phyloP scores from a whole-genome alignment of 2,329 filamentous ascomycete species.

The Fusarium sp. region DNA sequence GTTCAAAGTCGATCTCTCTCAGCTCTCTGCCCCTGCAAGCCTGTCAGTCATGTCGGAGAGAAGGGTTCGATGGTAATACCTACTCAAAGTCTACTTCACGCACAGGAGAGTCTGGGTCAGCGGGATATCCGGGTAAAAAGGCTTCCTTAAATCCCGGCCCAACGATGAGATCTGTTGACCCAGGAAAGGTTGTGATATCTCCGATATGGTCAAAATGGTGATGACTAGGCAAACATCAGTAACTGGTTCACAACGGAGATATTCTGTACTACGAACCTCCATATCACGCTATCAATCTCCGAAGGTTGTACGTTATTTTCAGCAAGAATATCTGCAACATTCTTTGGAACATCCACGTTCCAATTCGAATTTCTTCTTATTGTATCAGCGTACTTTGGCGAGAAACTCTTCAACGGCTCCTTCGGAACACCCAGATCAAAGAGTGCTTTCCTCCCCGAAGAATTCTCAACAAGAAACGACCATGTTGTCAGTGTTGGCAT shows the following conservation, averaged over 20 bases:
- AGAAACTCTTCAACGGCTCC: background rate
- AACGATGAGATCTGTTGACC: constrained; percentile 18
- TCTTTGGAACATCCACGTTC: background rate
- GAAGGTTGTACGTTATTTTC: background rate
- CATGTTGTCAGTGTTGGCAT: constrained; percentile 2
- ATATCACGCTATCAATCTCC: constrained; percentile 21
- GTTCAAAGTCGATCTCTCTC: constrained; percentile 17
- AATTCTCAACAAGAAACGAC: constrained; percentile 21
- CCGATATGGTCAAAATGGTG: constrained; percentile 30
- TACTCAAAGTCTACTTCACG: constrained; percentile 24
- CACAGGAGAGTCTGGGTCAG: background rate
- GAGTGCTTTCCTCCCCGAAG: constrained; percentile 1
- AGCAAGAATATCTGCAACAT: constrained; percentile 16
- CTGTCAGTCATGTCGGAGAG: accelerated
- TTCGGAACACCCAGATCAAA: constrained; percentile 25
- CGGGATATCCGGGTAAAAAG: constrained; percentile 27
- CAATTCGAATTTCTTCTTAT: background rate
- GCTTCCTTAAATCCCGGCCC: constrained; percentile 25
- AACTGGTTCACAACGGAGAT: accelerated
- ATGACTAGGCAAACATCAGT: background rate
- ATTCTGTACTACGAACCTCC: constrained; percentile 2
- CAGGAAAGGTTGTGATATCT: constrained; percentile 24
- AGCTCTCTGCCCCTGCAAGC: background rate
- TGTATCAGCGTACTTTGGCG: constrained; percentile 3
- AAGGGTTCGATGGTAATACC: accelerated